Percentiles rank a stretch among this genome's conserved stretches.
Evolutionary conservation across 805 yeast species (phyloP).

Genomic region (Lachancea meyersii): DNA sequence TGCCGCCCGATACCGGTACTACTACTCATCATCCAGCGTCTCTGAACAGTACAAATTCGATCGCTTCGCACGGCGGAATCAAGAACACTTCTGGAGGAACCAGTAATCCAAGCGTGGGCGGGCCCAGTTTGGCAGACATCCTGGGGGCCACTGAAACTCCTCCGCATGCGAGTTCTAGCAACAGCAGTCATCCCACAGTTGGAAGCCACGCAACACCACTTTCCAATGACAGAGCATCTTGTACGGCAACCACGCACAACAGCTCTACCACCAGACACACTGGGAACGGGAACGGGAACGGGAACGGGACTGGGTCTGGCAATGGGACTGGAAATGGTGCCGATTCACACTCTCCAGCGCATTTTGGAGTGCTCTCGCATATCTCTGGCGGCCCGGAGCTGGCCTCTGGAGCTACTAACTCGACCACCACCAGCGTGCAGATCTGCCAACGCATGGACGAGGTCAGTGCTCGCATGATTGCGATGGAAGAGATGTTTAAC

Average conservation of each 20-base stretch:
- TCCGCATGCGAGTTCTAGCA: background rate
- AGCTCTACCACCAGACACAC: background rate
- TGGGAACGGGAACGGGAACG: background rate
- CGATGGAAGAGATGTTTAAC: conserved; percentile 29
- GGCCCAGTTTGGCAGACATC: conserved; percentile 6
- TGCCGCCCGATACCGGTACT: background rate
- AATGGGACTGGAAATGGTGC: background rate
- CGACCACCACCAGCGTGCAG: conserved; percentile 14
- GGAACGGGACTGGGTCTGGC: too few species aligned
- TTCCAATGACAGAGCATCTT: background rate
- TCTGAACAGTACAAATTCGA: background rate
- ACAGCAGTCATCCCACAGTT: conserved; percentile 4
- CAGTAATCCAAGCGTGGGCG: background rate
- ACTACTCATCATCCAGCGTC: background rate
- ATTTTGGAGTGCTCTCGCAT: conserved; percentile 7
- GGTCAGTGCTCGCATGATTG: conserved; percentile 21
- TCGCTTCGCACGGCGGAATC: background rate
- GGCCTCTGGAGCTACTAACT: conserved; percentile 3
- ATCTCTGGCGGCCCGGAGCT: conserved; percentile 6
- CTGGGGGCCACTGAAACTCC: conserved; percentile 3
- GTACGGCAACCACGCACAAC: background rate
- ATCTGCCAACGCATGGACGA: conserved; percentile 33
- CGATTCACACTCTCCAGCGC: background rate
- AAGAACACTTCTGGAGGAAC: background rate
- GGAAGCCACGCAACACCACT: conserved; percentile 2